Base-by-base conservation (phyloP, 164 flowering plant genomes). In the Aristolochia fimbriata region DNA sequence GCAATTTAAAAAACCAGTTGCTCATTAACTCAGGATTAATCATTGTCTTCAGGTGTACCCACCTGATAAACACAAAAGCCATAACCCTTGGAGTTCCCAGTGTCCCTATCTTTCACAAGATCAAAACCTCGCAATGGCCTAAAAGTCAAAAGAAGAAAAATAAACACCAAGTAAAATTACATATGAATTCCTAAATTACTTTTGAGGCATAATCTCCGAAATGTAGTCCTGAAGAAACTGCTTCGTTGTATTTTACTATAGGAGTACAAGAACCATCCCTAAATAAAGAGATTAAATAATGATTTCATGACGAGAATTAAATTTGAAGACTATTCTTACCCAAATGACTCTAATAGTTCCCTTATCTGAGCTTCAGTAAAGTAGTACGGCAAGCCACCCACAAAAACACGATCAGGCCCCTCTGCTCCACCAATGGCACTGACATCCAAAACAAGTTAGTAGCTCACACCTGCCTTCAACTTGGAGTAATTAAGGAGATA, bases 51-150 rank as follows among this genome's bases (percentile, higher is more conserved):
- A 31, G 10, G 12, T 37, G 43, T 3, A 43, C 60, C 45, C 53
- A 83, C 94, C 90, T 83, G 78, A 63, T 88, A 88, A 15, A 82
- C 80, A 52, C 96, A 88, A 71, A 88, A 88, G 27, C 82, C 96
- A 79, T 88, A 88, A 65, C 96, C 92, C 73, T 86, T 88, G 20
- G 96, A 86, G 62, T 88, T 88, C 64, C 96, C 96, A 11, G 96
- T 86, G 58, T 88, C 96, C 66, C 88, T 81, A 71, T 88, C 96
- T 71, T 84, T 88, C 20, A 86, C 96, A 53, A 88, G 85, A 55
- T 86, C 88, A 72, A 88, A 86, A 15, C 88, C 87, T 46, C 87
- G 88, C 70, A 88, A 62, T 27, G 88, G 73, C 23, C 95, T 87
- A 71, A 37, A 27, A 54, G 49, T 47, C 58, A 25, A 71, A 37